These are phyloP conservation scores for Triticum dicoccoides DNA, from an alignment of 176 grass and related monocot genomes.

Conservation along the genomic window DNA sequence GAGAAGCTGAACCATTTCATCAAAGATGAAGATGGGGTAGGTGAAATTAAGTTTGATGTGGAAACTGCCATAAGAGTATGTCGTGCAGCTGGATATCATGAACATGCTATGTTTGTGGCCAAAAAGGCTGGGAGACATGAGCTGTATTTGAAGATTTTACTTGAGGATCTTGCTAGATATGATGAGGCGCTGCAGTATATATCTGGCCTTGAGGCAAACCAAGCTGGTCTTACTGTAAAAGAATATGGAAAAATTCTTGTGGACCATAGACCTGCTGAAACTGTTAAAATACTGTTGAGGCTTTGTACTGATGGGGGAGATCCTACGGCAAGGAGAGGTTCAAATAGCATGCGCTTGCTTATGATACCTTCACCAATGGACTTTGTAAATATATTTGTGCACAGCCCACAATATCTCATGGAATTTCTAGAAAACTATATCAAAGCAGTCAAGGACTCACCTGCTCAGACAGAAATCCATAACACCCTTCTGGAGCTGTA, in stretches of 20 bases:
- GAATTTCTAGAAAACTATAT: slow-evolving; percentile 93
- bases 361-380: slow-evolving; percentile 93
- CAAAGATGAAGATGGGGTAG: slow-evolving; percentile 78
- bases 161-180: slow-evolving; percentile 96
- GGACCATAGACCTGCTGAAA: slow-evolving; percentile 84
- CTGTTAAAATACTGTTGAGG: slow-evolving; percentile 76
- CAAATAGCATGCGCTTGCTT: slow-evolving; percentile 55
- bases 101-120: slow-evolving; percentile 96
- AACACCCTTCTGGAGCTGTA: slow-evolving; percentile 94
- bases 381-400: slow-evolving; percentile 94
- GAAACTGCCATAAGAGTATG: slow-evolving; percentile 98
- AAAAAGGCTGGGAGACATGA: slow-evolving; percentile 95
- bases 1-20: slow-evolving; percentile 82
- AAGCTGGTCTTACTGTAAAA: slow-evolving; percentile 92
- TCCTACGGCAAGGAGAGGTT: slow-evolving; percentile 47
- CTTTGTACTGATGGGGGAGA: slow-evolving; percentile 69
- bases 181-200: slow-evolving; percentile 91
- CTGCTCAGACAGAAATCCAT: slow-evolving; percentile 91
- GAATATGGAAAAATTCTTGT: slow-evolving; percentile 98
- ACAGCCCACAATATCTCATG: slow-evolving; percentile 83
- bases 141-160: slow-evolving; percentile 96
- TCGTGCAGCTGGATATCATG: slow-evolving; percentile 92
- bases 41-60: slow-evolving; percentile 97
- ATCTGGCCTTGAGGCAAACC: slow-evolving; percentile 81
- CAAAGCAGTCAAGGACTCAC: slow-evolving; percentile 70